Evolutionary conservation across 495 filamentous ascomycete genomes (phyloP), one percentile per base, ranked within the genome.

Genomic region (Ramalina intermedia): DNA sequence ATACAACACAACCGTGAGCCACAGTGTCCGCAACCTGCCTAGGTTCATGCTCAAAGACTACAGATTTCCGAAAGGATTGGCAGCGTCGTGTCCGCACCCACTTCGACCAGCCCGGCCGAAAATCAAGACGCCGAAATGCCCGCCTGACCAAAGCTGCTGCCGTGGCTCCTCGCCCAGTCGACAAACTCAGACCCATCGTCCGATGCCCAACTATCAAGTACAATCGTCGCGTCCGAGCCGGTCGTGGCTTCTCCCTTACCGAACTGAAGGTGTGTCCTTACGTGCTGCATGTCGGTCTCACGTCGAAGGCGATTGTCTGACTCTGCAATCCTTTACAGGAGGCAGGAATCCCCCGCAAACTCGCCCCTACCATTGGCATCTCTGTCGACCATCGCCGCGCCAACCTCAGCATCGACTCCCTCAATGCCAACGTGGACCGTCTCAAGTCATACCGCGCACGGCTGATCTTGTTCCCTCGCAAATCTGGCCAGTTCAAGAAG

Each of bases 21-120:
- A 13, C 51, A 43, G 40, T 43, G 50, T 26, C 13, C 52, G 58
- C 39, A 55, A 47, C 3, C 3, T 24, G 50, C 21, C 47, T 51
- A 48, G 53, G 2, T 12, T 48, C 42, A 47, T 52, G 46, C 58
- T 53, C 51, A 55, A 39, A 37, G 49, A 42, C 51, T 37, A 55
- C 61, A 90, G 86, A 98, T 71, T 98, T 98, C 87, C 91, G 87
- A 78, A 98, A 98, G 87, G 87, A 98, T 76, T 98, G 91, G 91
- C 88, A 95, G 72, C 84, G 85, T 70, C 88, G 91, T 73, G 91
- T 98, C 60, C 85, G 88, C 72, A 79, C 80, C 67, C 93, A 96
- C 78, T 98, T 98, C 76, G 86, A 98, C 76, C 91, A 96, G 91
- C 86, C 91, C 60, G 91, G 88, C 65, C 84, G 85, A 66, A 98